A percentile compares a stretch with the other conserved stretches of the same genome.
phyloP scores from a whole-genome alignment of 1,284 basidiomycete genomes.

The Cryptococcus sp. region DNA sequence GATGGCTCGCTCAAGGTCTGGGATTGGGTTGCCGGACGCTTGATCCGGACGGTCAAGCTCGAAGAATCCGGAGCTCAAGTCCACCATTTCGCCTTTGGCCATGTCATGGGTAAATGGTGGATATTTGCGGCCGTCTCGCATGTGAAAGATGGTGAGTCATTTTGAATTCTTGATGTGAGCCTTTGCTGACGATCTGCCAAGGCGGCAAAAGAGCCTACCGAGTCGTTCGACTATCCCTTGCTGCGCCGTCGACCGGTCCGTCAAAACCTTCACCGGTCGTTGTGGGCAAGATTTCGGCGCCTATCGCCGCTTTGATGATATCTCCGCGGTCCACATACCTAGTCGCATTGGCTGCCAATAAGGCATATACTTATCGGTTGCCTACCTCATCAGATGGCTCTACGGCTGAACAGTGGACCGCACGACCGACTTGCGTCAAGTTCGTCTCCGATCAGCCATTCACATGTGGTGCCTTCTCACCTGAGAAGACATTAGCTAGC shows the following conservation, averaged over 20 bases:
- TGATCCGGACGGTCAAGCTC: constrained; percentile 72
- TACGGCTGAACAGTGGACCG: constrained; percentile 22
- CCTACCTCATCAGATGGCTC: constrained; percentile 14
- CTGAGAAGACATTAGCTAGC: constrained; percentile 53
- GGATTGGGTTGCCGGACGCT: constrained; percentile 86
- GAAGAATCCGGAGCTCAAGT: constrained; percentile 65
- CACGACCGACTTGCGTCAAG: constrained; percentile 65
- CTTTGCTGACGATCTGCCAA: not conserved
- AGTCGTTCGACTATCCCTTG: constrained; percentile 28
- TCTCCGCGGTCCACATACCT: constrained; percentile 73
- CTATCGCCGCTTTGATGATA: constrained; percentile 58
- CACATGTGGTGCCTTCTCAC: constrained; percentile 86
- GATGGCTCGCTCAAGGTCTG: constrained; percentile 85
- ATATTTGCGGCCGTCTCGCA: constrained; percentile 39
- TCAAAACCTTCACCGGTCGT: constrained; percentile 3
- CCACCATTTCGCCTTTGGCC: constrained; percentile 36
- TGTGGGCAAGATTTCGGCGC: constrained; percentile 37
- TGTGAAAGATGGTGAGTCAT: constrained; percentile 17
- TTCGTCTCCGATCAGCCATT: constrained; percentile 65
- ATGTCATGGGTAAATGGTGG: constrained; percentile 39
- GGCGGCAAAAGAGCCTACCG: constrained; percentile 22
- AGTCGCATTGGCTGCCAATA: constrained; percentile 75
- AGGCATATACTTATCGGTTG: constrained; percentile 76
- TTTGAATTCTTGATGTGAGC: not conserved
- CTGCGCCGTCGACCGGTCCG: constrained; percentile 3